These are phyloP conservation scores for Actinomucor elegans DNA, from an alignment of 371 early-diverging fungal species.

Conservation along the genomic window DNA sequence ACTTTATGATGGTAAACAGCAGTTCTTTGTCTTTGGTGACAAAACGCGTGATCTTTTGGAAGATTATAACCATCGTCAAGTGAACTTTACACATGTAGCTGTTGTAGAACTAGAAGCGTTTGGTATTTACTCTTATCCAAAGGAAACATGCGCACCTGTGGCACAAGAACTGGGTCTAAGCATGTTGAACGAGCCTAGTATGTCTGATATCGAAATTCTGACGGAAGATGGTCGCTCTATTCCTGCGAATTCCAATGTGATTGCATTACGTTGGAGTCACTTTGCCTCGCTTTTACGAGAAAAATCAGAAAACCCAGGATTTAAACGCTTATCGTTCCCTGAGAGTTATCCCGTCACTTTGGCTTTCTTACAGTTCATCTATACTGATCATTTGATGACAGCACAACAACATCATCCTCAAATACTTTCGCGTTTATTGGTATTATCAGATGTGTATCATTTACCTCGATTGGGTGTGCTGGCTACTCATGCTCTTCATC, in stretches of 20 bases:
- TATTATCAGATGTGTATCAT: conserved; percentile 63
- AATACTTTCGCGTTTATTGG: conserved; percentile 65
- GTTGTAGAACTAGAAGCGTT: conserved; percentile 74
- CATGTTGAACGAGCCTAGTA: conserved; percentile 63
- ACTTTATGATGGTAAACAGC: conserved; percentile 58
- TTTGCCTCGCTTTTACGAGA: conserved; percentile 51
- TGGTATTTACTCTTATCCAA: conserved; percentile 65
- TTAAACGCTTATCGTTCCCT: conserved; percentile 51
- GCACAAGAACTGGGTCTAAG: conserved; percentile 58
- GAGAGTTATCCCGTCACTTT: conserved; percentile 64
- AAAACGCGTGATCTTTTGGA: conserved; percentile 65
- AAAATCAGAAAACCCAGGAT: conserved; percentile 2
- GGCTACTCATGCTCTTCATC: conserved; percentile 69
- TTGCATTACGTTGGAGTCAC: conserved; percentile 68
- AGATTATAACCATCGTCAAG: conserved; percentile 77
- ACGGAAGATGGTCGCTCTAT: conserved; percentile 58
- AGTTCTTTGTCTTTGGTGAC: conserved; percentile 72
- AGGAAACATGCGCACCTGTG: conserved; percentile 52
- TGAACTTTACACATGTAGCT: conserved; percentile 76
- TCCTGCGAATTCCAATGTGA: conserved; percentile 68
- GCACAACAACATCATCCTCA: conserved; percentile 60
- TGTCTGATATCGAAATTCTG: conserved; percentile 69
- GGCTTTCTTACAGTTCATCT: conserved; percentile 72
- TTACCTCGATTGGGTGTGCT: conserved; percentile 58
- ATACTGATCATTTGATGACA: conserved; percentile 75